Base-by-base conservation (phyloP, 192 early-diverging fungal species). In the Linnemannia zychae region DNA sequence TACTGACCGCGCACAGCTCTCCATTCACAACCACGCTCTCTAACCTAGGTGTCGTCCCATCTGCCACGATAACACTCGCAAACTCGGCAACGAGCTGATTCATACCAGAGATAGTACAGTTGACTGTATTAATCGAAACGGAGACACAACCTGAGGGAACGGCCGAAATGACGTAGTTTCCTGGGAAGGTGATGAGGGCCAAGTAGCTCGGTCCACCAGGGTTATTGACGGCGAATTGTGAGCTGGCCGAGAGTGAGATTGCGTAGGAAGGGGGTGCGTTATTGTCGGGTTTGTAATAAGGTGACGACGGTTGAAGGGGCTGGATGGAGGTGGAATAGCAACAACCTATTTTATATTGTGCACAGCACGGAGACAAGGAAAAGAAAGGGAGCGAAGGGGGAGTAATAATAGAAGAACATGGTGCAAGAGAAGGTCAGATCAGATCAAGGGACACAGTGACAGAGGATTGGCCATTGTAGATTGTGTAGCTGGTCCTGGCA, bases 161-260 rank as follows among this genome's bases (percentile, higher is more conserved):
- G 7, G 69, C n/a, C 4, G 81, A 73, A n/a, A 82, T 24, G 34
- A 77, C 69, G 33, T 73, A 82, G 81, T 53, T 75, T n/a, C 12
- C 40, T 0, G 81, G 81, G 49, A 82, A 82, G 0, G 34, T 36
- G 40, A 81, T 74, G 5, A 18, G 16, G 0, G 74, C 68, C 1
- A 36, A 47, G 57, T 81, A 81, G 28, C 24, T 12, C 17, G 52
- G 12, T 11, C 20, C 13, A 4, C 57, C 53, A 18, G 73, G 79
- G 16, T 37, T 38, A 50, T 77, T 67, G 57, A 73, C 37, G 13
- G 75, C 75, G 36, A n/a, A n/a, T 68, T 76, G 81, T 31, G 81
- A 77, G 47, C 47, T 82, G 16, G 63, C 75, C 1, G 52, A 50
- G 47, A 82, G n/a, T 3, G 53, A 17, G 38, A 78, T 48, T 4